A percentile compares a stretch with the other conserved stretches of the same genome.
Evolutionary conservation across 2,329 filamentous ascomycete species (phyloP).

Genomic region (Trichoderma simmonsii): DNA sequence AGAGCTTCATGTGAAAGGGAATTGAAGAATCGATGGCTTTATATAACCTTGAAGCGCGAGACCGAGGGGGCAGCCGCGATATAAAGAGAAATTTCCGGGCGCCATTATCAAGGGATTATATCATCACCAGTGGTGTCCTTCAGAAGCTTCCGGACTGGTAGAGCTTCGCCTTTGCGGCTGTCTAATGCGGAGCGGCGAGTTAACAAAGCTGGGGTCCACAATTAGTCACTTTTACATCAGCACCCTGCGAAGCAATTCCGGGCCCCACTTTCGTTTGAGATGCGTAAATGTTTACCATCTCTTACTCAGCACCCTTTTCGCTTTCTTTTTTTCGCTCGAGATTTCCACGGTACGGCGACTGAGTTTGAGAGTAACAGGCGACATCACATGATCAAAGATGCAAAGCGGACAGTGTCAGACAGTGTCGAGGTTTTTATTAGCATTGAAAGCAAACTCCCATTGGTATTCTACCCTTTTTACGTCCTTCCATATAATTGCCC

Average conservation of each 20-base stretch:
- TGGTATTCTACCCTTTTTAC: constrained; percentile 19
- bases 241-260: constrained; percentile 4
- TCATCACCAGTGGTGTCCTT: not conserved
- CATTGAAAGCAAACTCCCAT: constrained; percentile 15
- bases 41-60: not conserved
- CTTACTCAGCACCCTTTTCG: not conserved
- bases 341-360: not conserved
- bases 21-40: not conserved
- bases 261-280: not conserved
- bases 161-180: not conserved
- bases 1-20: constrained; percentile 29
- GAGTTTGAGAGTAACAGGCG: not conserved
- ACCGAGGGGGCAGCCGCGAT: not conserved
- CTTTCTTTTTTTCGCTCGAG: not conserved
- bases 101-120: constrained; percentile 9
- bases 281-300: not conserved
- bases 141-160: not conserved
- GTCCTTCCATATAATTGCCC: constrained; percentile 18
- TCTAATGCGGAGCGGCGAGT: not conserved
- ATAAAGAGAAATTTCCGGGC: constrained; percentile 3
- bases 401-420: not conserved
- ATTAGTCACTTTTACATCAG: constrained; percentile 33
- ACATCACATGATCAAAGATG: constrained; percentile 4
- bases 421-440: not conserved
- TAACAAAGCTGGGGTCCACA: not conserved